Base-by-base conservation (phyloP, 2,329 filamentous ascomycete species). In the Arthrobotrys iridis region DNA sequence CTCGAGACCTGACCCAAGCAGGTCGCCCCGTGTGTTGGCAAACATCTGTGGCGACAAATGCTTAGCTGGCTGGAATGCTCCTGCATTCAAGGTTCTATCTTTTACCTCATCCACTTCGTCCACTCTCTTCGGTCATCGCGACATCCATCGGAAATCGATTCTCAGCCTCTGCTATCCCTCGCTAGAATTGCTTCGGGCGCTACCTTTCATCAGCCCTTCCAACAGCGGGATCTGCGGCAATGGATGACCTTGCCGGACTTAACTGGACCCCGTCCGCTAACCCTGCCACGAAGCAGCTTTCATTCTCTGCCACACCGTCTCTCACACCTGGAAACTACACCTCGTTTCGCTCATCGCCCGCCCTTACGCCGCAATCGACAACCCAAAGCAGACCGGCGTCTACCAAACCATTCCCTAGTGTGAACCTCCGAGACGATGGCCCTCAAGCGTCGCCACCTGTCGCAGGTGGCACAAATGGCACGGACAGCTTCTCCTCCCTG, bases 401-500 rank as follows among this genome's bases (percentile, higher is more conserved):
- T 85, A 37, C 84, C 84, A 77, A 88, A 84, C 80, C 89, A 86
- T 15, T 79, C 88, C 8, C 81, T 79, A 41, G 74, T 75, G 11
- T 79, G 79, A 71, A 78, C 73, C 11, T 66, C 63, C 57, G 64
- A 60, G 30, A 55, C 46, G 70, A 55, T 24, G 41, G 87, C 3
- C 78, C 83, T 6, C 85, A 87, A 77, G 83, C 80, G 4, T 85
- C 85, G 13, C 84, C 84, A 3, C 77, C 81, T 24, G 80, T 83
- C 60, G 82, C 83, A 77, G 79, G 88, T 35, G 55, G 82, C 87
- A 4, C 83, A 86, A 50, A 83, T 82, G n/a, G 81, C 83, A 26
- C 83, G 71, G 92, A 95, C 80, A 93, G 90, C 84, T 95, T 95
- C 83, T 91, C 91, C 80, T 91, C 89, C 79, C 84, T 95, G 59